A percentile compares a stretch with the other conserved stretches of the same genome.
These are phyloP conservation scores for Neopestalotiopsis sp. DNA, from an alignment of 2,329 filamentous ascomycete species.

Conservation along the genomic window DNA sequence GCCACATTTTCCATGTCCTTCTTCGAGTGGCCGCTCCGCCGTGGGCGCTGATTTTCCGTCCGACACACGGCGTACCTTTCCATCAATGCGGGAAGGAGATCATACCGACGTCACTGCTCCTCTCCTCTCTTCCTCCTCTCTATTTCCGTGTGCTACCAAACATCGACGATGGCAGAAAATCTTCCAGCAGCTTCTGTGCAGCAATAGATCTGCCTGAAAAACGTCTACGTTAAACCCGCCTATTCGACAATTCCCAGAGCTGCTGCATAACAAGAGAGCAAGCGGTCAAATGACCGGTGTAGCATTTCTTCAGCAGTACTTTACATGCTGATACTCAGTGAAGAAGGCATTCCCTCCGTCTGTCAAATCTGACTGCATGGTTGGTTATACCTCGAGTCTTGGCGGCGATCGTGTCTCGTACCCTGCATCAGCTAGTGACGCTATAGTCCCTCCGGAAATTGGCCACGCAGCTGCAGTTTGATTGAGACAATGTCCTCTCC, in stretches of 20 bases:
- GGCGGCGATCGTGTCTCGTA: background rate
- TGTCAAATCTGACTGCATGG: background rate
- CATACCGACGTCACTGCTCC: conserved; percentile 1
- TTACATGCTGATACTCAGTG: background rate
- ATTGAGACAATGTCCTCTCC: conserved; percentile 6
- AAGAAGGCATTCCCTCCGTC: background rate
- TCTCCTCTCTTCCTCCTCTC: background rate
- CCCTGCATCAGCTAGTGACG: background rate
- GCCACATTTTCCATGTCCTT: background rate
- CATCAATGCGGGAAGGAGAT: background rate
- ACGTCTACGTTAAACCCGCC: background rate
- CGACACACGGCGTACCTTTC: background rate
- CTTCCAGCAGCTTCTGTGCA: background rate
- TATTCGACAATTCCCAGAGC: background rate
- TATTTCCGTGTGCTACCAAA: conserved; percentile 3
- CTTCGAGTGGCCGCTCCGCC: background rate
- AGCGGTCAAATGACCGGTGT: background rate
- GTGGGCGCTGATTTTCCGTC: background rate
- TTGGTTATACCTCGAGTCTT: background rate
- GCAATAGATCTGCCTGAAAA: background rate
- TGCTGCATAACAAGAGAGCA: background rate
- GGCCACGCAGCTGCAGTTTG: background rate
- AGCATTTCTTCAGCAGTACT: background rate
- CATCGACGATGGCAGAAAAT: background rate
- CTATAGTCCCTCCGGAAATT: background rate